These are phyloP conservation scores for Phyllosticta citrichinensis DNA, from an alignment of 2,329 filamentous ascomycete genomes.

Conservation along the genomic window DNA sequence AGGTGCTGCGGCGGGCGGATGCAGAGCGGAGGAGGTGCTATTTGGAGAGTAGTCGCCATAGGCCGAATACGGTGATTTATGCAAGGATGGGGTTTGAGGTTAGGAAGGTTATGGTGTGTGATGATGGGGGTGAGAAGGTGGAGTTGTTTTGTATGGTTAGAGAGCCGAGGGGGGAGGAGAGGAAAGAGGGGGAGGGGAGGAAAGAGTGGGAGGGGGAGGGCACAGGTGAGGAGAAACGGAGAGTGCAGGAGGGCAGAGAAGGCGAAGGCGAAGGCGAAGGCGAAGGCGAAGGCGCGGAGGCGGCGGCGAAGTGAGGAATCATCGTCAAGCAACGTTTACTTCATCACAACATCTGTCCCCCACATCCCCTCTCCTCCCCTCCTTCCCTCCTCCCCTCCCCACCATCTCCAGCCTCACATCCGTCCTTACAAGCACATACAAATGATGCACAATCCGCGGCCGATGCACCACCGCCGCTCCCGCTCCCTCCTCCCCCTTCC, in stretches of 20 bases:
- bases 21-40: slow-evolving; percentile 56
- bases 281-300: no score
- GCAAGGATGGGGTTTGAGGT: slow-evolving; percentile 58
- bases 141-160: slow-evolving; percentile 38
- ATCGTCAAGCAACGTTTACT: no score
- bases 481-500: neutral
- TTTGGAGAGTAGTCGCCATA: slow-evolving; percentile 57
- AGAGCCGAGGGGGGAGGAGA: slow-evolving; percentile 18
- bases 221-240: no score
- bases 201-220: neutral
- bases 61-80: slow-evolving; percentile 63
- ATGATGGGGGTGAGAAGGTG: slow-evolving; percentile 47
- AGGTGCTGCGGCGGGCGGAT: slow-evolving; percentile 55
- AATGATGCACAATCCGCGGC: slow-evolving; percentile 28
- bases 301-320: no score
- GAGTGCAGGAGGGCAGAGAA: no score
- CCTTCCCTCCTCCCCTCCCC: neutral
- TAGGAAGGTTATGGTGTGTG: slow-evolving; percentile 55
- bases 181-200: neutral
- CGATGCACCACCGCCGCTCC: slow-evolving; percentile 20
- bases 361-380: no score
- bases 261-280: no score
- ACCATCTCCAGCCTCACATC: slow-evolving; percentile 11
- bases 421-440: slow-evolving; percentile 31
- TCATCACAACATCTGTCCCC: no score